These are phyloP conservation scores for Calycina herbarum DNA, from an alignment of 2,329 filamentous ascomycete genomes.

Conservation along the genomic window DNA sequence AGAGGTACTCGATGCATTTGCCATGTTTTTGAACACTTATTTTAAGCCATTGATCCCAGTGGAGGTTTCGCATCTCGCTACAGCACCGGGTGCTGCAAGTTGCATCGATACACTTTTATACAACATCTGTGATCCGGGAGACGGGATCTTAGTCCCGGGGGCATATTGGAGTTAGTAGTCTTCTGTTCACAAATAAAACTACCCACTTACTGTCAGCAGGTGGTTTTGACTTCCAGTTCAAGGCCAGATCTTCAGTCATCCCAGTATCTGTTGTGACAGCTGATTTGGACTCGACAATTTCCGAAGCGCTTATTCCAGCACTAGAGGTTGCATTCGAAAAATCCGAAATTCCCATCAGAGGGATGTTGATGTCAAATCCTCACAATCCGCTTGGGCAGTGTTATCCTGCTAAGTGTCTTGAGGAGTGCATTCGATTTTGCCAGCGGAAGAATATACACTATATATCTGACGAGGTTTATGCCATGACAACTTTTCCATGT, in stretches of 20 bases:
- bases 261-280: background rate
- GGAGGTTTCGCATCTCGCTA: slow-evolving; percentile 15
- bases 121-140: slow-evolving; percentile 24
- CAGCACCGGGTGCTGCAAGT: slow-evolving; percentile 19
- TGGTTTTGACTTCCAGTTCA: slow-evolving; percentile 13
- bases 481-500: slow-evolving; percentile 41
- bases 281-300: slow-evolving; percentile 3
- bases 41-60: slow-evolving; percentile 23
- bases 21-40: slow-evolving; percentile 23
- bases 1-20: slow-evolving; percentile 11
- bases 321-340: slow-evolving; percentile 5
- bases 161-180: slow-evolving; percentile 25
- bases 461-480: slow-evolving; percentile 51
- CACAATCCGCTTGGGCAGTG: slow-evolving; percentile 31
- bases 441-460: slow-evolving; percentile 44
- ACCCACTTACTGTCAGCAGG: background rate
- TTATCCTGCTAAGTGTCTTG: slow-evolving; percentile 23
- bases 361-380: slow-evolving; percentile 42
- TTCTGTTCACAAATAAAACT: too few relatives aligned
- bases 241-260: slow-evolving; percentile 6
- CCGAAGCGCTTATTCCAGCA: slow-evolving; percentile 6
- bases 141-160: slow-evolving; percentile 22
- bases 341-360: slow-evolving; percentile 27
- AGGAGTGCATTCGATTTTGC: slow-evolving; percentile 40
- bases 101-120: slow-evolving; percentile 25